phyloP scores from a whole-genome alignment of 495 filamentous ascomycete species.

The Penicillium turbatum region DNA sequence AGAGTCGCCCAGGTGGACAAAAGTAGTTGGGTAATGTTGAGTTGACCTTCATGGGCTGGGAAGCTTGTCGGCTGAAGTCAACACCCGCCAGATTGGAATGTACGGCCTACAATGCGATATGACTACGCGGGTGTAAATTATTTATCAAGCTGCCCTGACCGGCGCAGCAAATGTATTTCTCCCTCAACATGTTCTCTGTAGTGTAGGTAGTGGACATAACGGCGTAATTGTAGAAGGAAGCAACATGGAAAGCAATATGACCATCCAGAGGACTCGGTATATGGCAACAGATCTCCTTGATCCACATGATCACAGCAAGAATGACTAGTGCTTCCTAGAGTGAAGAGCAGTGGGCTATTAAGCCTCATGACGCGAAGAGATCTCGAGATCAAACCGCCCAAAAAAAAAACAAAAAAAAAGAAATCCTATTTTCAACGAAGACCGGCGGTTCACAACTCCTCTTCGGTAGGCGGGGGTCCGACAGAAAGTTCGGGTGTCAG shows the following conservation, averaged over 20 bases:
- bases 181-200: constrained; percentile 21
- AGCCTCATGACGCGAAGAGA: not conserved
- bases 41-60: not conserved
- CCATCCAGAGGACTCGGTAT: not conserved
- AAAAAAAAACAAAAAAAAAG: not conserved
- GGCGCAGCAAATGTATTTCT: constrained; percentile 25
- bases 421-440: not conserved
- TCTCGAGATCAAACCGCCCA: not conserved
- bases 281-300: not conserved
- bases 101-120: not conserved
- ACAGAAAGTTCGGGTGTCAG: constrained; percentile 5
- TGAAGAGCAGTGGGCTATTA: not conserved
- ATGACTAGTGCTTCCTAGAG: not conserved
- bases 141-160: constrained; percentile 17
- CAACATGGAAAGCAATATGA: constrained; percentile 3
- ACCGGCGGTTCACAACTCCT: constrained; percentile 32
- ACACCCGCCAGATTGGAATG: not conserved
- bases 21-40: not conserved
- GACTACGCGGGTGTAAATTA: not conserved
- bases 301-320: not conserved
- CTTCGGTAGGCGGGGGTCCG: constrained; percentile 19
- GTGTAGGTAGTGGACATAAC: constrained; percentile 24
- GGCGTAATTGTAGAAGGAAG: constrained; percentile 18
- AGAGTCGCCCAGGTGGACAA: not conserved
- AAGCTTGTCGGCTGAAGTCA: not conserved